Evolutionary conservation across 108 stramenopile genomes (phyloP).

Genomic region (Fistulifera solaris): DNA sequence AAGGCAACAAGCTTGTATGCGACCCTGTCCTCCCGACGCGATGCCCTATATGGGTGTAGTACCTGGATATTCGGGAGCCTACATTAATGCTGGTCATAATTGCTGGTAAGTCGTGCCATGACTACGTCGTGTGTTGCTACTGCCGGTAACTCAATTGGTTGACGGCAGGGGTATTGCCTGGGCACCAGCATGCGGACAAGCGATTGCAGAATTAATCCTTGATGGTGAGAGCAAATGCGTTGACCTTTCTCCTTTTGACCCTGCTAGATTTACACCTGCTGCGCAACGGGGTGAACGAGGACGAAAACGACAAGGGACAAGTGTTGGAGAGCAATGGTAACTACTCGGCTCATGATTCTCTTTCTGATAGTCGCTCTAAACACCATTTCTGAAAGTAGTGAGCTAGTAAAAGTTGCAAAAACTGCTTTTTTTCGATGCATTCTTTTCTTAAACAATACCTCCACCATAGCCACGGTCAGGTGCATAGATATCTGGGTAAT

Average conservation of each 20-base stretch:
- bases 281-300: constrained; percentile 48
- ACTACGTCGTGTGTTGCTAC: no score
- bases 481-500: constrained; percentile 86
- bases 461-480: constrained; percentile 85
- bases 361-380: no score
- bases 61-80: constrained; percentile 71
- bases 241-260: constrained; percentile 66
- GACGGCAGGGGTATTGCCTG: constrained; percentile 73
- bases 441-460: constrained; percentile 68
- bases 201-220: constrained; percentile 81
- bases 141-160: no score
- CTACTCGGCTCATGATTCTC: no score
- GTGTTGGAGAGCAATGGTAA: constrained; percentile 84
- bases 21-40: constrained; percentile 84
- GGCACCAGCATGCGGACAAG: constrained; percentile 87
- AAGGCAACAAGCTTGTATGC: constrained; percentile 45
- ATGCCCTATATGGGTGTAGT: constrained; percentile 87
- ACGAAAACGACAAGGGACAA: constrained; percentile 47
- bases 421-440: no score
- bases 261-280: constrained; percentile 48
- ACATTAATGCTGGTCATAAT: constrained; percentile 92
- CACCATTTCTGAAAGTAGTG: no score
- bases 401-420: no score
- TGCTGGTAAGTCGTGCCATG: constrained; percentile 60
- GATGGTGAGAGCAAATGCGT: constrained; percentile 53